A percentile compares a stretch with the other conserved stretches of the same genome.
phyloP scores from a whole-genome alignment of 495 filamentous ascomycete genomes.

The Staphylotrichum tortipilum region DNA sequence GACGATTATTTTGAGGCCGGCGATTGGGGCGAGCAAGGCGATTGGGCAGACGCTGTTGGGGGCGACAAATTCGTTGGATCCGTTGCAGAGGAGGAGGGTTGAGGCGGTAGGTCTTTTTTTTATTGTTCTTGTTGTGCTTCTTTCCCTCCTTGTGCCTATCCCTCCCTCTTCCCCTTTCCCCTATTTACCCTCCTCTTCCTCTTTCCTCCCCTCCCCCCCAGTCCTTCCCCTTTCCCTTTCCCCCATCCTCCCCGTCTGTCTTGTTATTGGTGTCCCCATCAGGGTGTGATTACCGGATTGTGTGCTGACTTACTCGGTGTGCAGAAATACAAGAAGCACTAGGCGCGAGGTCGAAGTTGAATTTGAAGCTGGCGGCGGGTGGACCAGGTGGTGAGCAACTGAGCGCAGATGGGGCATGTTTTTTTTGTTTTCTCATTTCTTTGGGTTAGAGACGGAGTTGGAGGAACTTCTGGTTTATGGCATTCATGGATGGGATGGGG shows the following conservation, averaged over 20 bases:
- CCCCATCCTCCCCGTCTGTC: too few relatives aligned
- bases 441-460: too few relatives aligned
- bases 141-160: neutral
- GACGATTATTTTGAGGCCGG: conserved; percentile 81
- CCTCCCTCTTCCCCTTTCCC: too few relatives aligned
- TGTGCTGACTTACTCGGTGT: conserved; percentile 2
- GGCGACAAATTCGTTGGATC: conserved; percentile 88
- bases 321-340: conserved; percentile 20
- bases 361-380: neutral
- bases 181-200: too few relatives aligned
- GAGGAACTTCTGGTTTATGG: too few relatives aligned
- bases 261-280: too few relatives aligned
- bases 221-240: too few relatives aligned
- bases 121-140: neutral
- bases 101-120: conserved; percentile 64
- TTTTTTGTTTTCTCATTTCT: neutral
- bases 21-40: conserved; percentile 83
- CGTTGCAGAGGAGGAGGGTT: conserved; percentile 66
- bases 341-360: neutral
- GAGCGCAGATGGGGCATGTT: too few relatives aligned
- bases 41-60: conserved; percentile 84
- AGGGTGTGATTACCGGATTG: neutral
- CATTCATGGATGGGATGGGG: too few relatives aligned
- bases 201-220: too few relatives aligned
- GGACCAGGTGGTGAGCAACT: too few relatives aligned